A percentile compares a stretch with the other conserved stretches of the same genome.
phyloP scores from a whole-genome alignment of 352 stramenopile species.

The Discostella stelligera region DNA sequence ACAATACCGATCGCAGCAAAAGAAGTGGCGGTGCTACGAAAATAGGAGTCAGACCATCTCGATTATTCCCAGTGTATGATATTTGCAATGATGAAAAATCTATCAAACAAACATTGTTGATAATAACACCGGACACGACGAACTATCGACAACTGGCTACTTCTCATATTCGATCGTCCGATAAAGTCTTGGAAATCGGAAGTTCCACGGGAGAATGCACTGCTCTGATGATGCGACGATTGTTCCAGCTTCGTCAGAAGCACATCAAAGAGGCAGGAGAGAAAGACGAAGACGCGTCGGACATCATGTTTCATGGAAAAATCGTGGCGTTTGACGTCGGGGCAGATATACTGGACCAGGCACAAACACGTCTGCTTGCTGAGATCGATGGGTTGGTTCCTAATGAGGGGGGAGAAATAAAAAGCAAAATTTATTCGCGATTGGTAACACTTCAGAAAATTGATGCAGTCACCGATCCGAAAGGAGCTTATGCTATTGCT shows the following conservation, averaged over 20 bases:
- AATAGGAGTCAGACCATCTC: slow-evolving; percentile 24
- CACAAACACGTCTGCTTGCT: slow-evolving; percentile 21
- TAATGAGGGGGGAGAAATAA: slow-evolving; percentile 2
- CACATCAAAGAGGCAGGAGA: neutral
- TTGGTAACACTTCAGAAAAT: slow-evolving; percentile 48
- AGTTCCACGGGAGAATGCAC: slow-evolving; percentile 75
- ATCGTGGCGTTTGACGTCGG: slow-evolving; percentile 79
- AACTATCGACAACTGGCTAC: slow-evolving; percentile 63
- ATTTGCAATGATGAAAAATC: slow-evolving; percentile 2
- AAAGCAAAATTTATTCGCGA: slow-evolving; percentile 25
- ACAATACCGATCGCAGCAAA: slow-evolving; percentile 3
- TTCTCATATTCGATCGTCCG: slow-evolving; percentile 43
- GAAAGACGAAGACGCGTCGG: slow-evolving; percentile 7
- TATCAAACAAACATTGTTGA: slow-evolving; percentile 23
- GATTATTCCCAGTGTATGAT: slow-evolving; percentile 46
- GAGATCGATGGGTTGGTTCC: slow-evolving; percentile 21
- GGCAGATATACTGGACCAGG: slow-evolving; percentile 64
- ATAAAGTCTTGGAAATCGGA: slow-evolving; percentile 79
- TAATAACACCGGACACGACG: slow-evolving; percentile 60
- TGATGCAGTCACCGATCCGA: slow-evolving; percentile 68
- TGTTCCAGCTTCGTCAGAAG: neutral
- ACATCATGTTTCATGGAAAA: slow-evolving; percentile 15
- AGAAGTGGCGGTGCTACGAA: slow-evolving; percentile 19
- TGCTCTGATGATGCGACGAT: slow-evolving; percentile 41
- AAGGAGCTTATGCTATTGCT: slow-evolving; percentile 41